Percentiles rank a stretch among this genome's conserved stretches.
phyloP scores from a whole-genome alignment of 345 rosid species.

The Rhodomyrtus tomentosa region DNA sequence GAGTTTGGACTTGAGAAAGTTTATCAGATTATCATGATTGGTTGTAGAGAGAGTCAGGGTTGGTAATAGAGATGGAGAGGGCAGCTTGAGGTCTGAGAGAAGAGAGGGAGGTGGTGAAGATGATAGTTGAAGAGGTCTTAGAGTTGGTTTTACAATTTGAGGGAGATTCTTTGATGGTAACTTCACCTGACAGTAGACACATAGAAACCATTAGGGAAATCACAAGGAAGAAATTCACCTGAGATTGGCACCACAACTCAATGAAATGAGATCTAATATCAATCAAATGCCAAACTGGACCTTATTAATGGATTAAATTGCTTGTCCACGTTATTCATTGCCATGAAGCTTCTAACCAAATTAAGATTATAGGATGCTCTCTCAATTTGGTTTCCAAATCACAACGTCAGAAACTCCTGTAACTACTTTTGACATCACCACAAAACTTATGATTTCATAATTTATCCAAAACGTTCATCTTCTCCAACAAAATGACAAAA shows the following conservation, averaged over 20 bases:
- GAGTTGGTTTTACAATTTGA: slow-evolving; percentile 6
- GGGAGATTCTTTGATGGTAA: background rate
- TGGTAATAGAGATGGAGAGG: slow-evolving; percentile 28
- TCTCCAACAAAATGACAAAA: background rate
- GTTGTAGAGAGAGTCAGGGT: slow-evolving; percentile 55
- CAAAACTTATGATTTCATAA: background rate
- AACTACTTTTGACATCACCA: background rate
- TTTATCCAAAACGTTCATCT: background rate
- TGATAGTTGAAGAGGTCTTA: slow-evolving; percentile 5
- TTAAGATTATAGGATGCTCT: background rate
- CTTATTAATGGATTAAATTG: background rate
- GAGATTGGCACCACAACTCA: background rate
- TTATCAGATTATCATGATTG: slow-evolving; percentile 24
- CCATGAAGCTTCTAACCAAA: background rate
- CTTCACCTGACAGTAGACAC: background rate
- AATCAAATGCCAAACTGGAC: background rate
- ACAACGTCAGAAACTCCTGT: background rate
- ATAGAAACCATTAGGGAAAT: background rate
- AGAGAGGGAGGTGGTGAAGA: slow-evolving; percentile 17
- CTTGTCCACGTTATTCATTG: background rate
- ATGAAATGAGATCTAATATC: background rate
- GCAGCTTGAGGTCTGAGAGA: slow-evolving; percentile 29
- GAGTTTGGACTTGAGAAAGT: slow-evolving; percentile 50
- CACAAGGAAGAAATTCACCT: background rate
- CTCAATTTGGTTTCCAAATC: background rate